Evolutionary conservation across 1,284 basidiomycete species (phyloP).

Genomic region (Grifola frondosa): DNA sequence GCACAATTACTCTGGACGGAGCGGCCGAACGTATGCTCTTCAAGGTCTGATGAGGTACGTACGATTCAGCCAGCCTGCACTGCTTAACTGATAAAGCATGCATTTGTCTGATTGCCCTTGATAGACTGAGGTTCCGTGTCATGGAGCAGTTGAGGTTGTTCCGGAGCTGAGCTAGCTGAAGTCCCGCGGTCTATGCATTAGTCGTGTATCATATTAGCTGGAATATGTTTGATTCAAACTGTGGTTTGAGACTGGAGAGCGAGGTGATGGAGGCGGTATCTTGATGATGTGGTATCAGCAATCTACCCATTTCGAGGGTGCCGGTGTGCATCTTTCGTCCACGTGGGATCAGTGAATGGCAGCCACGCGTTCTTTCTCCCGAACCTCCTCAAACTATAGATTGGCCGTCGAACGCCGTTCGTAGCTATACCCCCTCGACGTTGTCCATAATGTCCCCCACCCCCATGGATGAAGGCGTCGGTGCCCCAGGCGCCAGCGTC

Average conservation of each 20-base stretch:
- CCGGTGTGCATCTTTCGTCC: slow-evolving; percentile 16
- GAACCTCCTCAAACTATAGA: slow-evolving; percentile 21
- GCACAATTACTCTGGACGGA: no score
- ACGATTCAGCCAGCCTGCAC: no score
- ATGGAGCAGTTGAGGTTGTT: no score
- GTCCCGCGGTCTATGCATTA: no score
- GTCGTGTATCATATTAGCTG: no score
- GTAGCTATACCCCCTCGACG: slow-evolving; percentile 17
- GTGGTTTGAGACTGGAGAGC: slow-evolving; percentile 1
- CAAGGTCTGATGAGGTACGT: no score
- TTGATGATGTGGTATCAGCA: slow-evolving; percentile 23
- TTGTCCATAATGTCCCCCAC: slow-evolving; percentile 21
- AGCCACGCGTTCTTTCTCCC: slow-evolving; percentile 31
- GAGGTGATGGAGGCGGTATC: slow-evolving; percentile 17
- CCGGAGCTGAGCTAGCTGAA: no score
- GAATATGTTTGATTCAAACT: no score
- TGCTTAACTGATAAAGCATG: no score
- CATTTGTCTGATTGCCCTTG: no score
- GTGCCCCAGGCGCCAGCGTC: slow-evolving; percentile 20
- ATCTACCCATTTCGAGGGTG: slow-evolving; percentile 27
- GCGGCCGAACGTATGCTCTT: no score
- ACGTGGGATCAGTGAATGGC: slow-evolving; percentile 31
- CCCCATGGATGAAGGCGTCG: slow-evolving; percentile 19
- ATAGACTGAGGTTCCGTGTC: no score
- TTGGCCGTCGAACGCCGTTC: slow-evolving; percentile 17